Conservation (phyloP, 192 early-diverging fungal genomes). For the Phycomyces nitens region DNA sequence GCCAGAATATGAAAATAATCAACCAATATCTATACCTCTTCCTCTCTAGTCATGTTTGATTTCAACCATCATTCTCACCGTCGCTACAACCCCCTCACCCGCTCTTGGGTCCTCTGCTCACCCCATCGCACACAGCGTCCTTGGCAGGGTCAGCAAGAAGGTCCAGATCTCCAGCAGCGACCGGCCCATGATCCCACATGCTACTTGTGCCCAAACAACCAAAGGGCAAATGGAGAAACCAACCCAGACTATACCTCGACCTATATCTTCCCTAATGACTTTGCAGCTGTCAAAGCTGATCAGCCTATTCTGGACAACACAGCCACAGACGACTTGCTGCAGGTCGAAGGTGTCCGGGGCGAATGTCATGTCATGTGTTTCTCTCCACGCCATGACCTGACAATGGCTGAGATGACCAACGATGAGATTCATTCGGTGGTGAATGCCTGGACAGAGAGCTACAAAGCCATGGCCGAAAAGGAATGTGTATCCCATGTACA, state of each 20-base stretch:
- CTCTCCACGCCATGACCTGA: constrained; percentile 83
- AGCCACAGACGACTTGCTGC: constrained; percentile 40
- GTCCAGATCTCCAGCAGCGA: constrained; percentile 28
- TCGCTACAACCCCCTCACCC: constrained; percentile 88
- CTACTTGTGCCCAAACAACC: constrained; percentile 88
- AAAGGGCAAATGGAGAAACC: constrained; percentile 59
- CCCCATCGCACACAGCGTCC: constrained; percentile 93
- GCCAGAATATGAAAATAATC: background rate
- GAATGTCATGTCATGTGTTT: constrained; percentile 92
- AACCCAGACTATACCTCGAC: constrained; percentile 83
- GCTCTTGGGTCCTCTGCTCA: constrained; percentile 94
- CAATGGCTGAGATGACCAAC: constrained; percentile 79
- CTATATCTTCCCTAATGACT: constrained; percentile 91
- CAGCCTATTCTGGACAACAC: constrained; percentile 45
- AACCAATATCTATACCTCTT: constrained; percentile 2
- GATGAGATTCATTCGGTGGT: constrained; percentile 68
- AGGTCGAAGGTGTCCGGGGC: constrained; percentile 63
- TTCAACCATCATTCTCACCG: constrained; percentile 67
- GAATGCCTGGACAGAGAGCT: constrained; percentile 67
- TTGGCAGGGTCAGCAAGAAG: constrained; percentile 81
- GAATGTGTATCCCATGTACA: constrained; percentile 76
- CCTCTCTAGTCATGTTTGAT: constrained; percentile 38
- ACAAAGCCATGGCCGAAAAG: constrained; percentile 47
- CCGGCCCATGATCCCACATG: constrained; percentile 78
- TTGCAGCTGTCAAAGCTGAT: constrained; percentile 72